Evolutionary conservation across 306 rosid species (phyloP).

Genomic region (Aeschynomene evenia): DNA sequence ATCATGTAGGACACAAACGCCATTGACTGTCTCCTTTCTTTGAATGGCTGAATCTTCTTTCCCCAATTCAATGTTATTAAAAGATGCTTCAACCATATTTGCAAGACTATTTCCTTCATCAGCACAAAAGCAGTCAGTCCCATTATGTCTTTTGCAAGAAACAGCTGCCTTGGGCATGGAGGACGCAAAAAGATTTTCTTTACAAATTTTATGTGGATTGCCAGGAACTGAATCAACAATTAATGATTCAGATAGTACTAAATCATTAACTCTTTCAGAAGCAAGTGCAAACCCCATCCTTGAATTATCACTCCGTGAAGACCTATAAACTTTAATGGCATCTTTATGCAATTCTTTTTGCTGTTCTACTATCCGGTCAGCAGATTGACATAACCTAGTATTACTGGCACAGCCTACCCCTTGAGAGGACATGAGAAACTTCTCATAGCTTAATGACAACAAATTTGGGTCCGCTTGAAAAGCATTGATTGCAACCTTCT

Average conservation of each 20-base stretch:
- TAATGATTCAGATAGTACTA: conserved; percentile 19
- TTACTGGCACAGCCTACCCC: conserved; percentile 26
- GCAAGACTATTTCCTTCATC: conserved; percentile 41
- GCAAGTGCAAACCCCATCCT: conserved; percentile 41
- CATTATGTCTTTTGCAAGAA: conserved; percentile 35
- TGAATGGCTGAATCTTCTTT: conserved; percentile 45
- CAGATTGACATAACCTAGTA: conserved; percentile 27
- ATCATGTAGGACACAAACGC: conserved; percentile 38
- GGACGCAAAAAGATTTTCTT: conserved; percentile 39
- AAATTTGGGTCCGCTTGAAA: conserved; percentile 45
- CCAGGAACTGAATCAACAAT: conserved; percentile 29
- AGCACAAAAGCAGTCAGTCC: conserved; percentile 27
- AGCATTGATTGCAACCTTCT: conserved; percentile 34
- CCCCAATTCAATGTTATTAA: conserved; percentile 33
- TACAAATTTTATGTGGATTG: conserved; percentile 35
- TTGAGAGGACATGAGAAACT: conserved; percentile 41
- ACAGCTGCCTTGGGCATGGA: conserved; percentile 26
- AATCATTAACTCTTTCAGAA: conserved; percentile 33
- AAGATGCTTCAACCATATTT: conserved; percentile 37
- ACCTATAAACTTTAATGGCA: conserved; percentile 26
- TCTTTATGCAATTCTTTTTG: conserved; percentile 31
- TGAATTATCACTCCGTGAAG: conserved; percentile 34
- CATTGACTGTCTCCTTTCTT: conserved; percentile 36
- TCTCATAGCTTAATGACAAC: conserved; percentile 42
- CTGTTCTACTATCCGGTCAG: conserved; percentile 26